These are phyloP conservation scores for Acidiella bohemica DNA, from an alignment of 495 filamentous ascomycete genomes.

Conservation along the genomic window DNA sequence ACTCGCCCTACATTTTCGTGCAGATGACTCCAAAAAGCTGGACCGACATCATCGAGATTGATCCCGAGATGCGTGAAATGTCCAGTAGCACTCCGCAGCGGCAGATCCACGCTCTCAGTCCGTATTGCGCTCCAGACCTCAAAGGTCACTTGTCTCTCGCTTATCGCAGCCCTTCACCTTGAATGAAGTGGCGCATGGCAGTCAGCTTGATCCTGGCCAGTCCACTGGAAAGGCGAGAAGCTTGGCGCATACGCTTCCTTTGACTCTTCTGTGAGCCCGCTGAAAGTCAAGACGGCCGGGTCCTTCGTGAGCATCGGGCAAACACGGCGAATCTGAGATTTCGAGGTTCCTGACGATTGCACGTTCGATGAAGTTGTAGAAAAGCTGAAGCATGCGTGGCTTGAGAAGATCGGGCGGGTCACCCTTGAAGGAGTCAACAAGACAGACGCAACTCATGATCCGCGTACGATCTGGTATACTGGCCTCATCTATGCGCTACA, in stretches of 20 bases:
- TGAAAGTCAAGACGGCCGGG: constrained; percentile 16
- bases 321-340: constrained; percentile 11
- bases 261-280: not conserved
- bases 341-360: constrained; percentile 10
- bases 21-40: constrained; percentile 17
- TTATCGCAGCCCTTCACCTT: constrained; percentile 16
- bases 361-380: constrained; percentile 12
- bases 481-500: constrained; percentile 17
- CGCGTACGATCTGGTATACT: constrained; percentile 17
- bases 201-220: too few species aligned
- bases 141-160: constrained; percentile 17
- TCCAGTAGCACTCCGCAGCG: constrained; percentile 18
- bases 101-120: constrained; percentile 15
- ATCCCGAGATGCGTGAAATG: constrained; percentile 8
- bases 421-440: constrained; percentile 15
- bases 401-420: constrained; percentile 18
- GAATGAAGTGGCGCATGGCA: constrained; percentile 5
- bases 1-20: constrained; percentile 11
- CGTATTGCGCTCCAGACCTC: constrained; percentile 13
- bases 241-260: constrained; percentile 17
- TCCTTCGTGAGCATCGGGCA: constrained; percentile 18
- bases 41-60: constrained; percentile 15
- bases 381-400: constrained; percentile 15
- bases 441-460: constrained; percentile 10
- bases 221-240: too few species aligned